phyloP scores from a whole-genome alignment of 305 asterid genomes.

The Nicotiana rustica region DNA sequence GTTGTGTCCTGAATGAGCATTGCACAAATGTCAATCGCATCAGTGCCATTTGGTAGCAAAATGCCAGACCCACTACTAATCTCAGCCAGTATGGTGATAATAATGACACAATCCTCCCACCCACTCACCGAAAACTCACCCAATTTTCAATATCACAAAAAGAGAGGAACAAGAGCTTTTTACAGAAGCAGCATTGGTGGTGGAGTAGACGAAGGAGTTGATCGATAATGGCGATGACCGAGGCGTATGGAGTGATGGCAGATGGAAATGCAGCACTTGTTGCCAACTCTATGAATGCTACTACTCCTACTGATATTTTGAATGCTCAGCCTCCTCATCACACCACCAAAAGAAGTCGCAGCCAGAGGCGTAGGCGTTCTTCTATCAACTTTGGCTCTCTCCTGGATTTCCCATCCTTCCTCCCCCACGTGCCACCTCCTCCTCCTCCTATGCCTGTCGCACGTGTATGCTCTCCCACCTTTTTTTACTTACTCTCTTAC shows the following conservation, averaged over 20 bases:
- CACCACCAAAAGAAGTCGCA: conserved; percentile 33
- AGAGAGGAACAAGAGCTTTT: conserved; percentile 24
- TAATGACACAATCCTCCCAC: conserved; percentile 38
- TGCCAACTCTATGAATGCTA: neutral
- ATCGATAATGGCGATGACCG: conserved; percentile 34
- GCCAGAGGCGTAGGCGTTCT: conserved; percentile 39
- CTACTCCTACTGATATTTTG: neutral
- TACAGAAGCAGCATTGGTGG: neutral
- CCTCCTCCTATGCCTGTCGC: conserved; percentile 31
- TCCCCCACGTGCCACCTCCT: conserved; percentile 30
- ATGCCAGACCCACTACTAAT: neutral
- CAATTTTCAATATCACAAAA: conserved; percentile 29
- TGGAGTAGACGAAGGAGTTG: neutral
- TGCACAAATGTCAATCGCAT: conserved; percentile 59
- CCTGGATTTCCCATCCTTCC: conserved; percentile 32
- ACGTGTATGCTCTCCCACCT: conserved; percentile 21
- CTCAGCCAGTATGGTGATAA: neutral
- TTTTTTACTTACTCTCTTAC: neutral
- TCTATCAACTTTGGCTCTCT: conserved; percentile 33
- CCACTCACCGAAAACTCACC: conserved; percentile 28
- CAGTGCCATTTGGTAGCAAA: conserved; percentile 45
- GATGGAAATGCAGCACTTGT: conserved; percentile 16
- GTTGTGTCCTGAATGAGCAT: conserved; percentile 46
- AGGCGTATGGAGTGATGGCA: conserved; percentile 35
- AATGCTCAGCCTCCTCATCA: neutral